These are phyloP conservation scores for Cyanophora paradoxa DNA, from an alignment of 78 protist genomes.

Conservation along the genomic window DNA sequence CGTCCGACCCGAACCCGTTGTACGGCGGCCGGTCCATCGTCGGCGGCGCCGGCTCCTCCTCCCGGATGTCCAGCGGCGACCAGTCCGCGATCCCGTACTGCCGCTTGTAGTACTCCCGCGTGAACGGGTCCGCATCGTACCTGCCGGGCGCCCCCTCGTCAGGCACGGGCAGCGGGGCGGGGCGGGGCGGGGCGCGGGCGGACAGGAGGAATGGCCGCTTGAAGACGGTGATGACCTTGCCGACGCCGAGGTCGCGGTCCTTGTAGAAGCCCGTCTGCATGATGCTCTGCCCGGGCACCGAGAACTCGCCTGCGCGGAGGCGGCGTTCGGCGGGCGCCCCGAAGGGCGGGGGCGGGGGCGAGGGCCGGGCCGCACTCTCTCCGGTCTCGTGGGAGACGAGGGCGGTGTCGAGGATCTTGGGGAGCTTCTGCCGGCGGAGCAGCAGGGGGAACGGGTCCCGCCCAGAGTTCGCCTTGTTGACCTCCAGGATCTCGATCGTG, in stretches of 20 bases:
- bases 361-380: neutral
- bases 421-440: slow-evolving; percentile 29
- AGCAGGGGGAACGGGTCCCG: slow-evolving; percentile 49
- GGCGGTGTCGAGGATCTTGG: slow-evolving; percentile 4
- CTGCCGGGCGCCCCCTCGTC: too few species aligned
- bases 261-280: neutral
- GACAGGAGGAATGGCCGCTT: neutral
- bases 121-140: slow-evolving; percentile 35
- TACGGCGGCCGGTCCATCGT: slow-evolving; percentile 38
- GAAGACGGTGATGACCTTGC: slow-evolving; percentile 19
- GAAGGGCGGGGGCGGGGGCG: too few species aligned
- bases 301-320: neutral
- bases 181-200: too few species aligned
- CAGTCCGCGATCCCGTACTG: slow-evolving; percentile 1
- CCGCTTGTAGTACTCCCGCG: slow-evolving; percentile 19
- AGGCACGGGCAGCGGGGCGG: too few species aligned
- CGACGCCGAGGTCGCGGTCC: slow-evolving; percentile 10
- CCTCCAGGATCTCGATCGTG: slow-evolving; percentile 49
- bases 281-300: neutral
- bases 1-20: slow-evolving; percentile 57
- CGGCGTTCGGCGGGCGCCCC: neutral
- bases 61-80: neutral
- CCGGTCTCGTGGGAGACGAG: neutral
- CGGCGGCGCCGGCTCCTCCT: neutral
- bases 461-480: slow-evolving; percentile 46